Percentiles rank a stretch among this genome's conserved stretches.
These are phyloP conservation scores for Saitozyma sp. DNA, from an alignment of 768 basidiomycete species.

Conservation along the genomic window DNA sequence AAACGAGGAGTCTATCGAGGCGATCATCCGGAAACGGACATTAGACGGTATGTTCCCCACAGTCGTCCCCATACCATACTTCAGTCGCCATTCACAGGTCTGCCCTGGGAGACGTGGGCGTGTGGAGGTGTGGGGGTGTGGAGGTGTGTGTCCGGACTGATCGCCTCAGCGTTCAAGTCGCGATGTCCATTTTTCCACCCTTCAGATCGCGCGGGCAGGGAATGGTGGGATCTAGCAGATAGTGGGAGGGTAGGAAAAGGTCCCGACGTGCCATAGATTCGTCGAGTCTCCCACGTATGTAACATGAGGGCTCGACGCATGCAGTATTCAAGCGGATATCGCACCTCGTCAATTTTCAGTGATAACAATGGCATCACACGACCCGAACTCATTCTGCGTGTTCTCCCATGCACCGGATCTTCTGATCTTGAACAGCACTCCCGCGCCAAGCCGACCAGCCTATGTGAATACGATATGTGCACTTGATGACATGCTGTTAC, in stretches of 20 bases:
- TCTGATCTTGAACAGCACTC: too few relatives aligned
- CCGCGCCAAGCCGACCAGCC: too few relatives aligned
- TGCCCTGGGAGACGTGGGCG: background rate
- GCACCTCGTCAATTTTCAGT: too few relatives aligned
- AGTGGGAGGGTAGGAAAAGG: conserved; percentile 33
- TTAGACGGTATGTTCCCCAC: conserved; percentile 41
- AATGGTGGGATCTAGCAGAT: conserved; percentile 50
- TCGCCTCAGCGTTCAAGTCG: conserved; percentile 44
- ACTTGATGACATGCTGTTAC: too few relatives aligned
- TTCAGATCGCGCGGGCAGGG: conserved; percentile 22
- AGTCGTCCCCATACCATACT: background rate
- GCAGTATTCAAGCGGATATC: too few relatives aligned
- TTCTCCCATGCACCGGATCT: too few relatives aligned
- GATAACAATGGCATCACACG: too few relatives aligned
- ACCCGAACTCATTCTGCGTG: too few relatives aligned
- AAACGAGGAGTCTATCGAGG: conserved; percentile 48
- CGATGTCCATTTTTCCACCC: conserved; percentile 48
- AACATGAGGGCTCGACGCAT: too few relatives aligned
- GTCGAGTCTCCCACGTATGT: background rate
- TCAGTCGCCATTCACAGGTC: background rate
- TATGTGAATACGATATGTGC: too few relatives aligned
- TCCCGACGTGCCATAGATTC: conserved; percentile 24
- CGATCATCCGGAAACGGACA: conserved; percentile 49
- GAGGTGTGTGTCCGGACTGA: background rate
- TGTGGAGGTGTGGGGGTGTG: too few relatives aligned